Conservation (phyloP, 306 rosid species). For the Alnus glutinosa region DNA sequence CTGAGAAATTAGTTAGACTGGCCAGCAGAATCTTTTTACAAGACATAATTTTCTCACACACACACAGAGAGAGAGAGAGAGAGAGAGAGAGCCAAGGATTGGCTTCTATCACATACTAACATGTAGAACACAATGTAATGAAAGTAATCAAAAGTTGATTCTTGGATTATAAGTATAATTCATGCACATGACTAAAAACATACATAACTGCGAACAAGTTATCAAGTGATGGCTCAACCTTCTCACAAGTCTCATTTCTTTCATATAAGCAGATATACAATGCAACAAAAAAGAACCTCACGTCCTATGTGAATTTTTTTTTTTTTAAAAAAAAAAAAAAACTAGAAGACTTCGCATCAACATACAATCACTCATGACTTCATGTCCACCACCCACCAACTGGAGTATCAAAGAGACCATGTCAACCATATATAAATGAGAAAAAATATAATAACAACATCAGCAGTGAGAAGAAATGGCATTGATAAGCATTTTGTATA, state of each 20-base stretch:
- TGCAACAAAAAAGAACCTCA: not conserved
- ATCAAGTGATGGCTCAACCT: not conserved
- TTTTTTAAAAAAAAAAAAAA: too few species aligned
- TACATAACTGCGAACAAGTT: conserved; percentile 6
- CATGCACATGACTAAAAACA: not conserved
- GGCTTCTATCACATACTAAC: not conserved
- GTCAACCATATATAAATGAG: not conserved
- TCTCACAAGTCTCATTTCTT: not conserved
- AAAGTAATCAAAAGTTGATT: not conserved
- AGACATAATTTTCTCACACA: not conserved
- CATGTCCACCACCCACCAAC: not conserved
- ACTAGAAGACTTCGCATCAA: not conserved
- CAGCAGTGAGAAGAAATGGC: not conserved
- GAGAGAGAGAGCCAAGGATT: not conserved
- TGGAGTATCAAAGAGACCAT: not conserved
- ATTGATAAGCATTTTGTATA: conserved; percentile 2
- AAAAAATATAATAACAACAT: not conserved
- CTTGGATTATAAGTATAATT: not conserved
- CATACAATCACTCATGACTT: not conserved
- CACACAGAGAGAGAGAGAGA: not conserved
- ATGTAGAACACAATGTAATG: not conserved
- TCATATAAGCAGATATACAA: not conserved
- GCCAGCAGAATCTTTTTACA: conserved; percentile 1
- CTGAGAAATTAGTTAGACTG: conserved; percentile 27
- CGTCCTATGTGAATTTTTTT: not conserved